phyloP scores from a whole-genome alignment of 1,139 yeast genomes.

The Zhuliangozyma parablackwelliae region DNA sequence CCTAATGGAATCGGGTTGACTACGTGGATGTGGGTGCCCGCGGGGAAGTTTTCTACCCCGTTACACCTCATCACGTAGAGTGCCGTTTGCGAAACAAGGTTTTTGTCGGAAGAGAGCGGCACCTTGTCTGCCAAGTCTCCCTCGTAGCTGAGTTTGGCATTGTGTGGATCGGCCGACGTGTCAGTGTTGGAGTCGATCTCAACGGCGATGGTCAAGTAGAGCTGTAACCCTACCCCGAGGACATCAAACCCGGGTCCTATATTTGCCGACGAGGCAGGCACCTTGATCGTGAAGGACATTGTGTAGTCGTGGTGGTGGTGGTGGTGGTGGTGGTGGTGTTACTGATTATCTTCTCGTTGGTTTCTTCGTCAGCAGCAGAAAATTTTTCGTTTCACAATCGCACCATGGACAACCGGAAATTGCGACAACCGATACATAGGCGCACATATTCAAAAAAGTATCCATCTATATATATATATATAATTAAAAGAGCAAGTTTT shows the following conservation, averaged over 20 bases:
- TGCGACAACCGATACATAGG: too few relatives aligned
- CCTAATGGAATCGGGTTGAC: slow-evolving; percentile 92
- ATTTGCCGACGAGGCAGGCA: slow-evolving; percentile 96
- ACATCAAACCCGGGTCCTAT: slow-evolving; percentile 99
- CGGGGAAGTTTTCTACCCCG: slow-evolving; percentile 68
- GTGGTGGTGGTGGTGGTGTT: too few relatives aligned
- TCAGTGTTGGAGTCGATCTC: slow-evolving; percentile 50
- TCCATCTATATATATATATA: too few relatives aligned
- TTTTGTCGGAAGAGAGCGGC: slow-evolving; percentile 70
- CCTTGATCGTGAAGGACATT: slow-evolving; percentile 50
- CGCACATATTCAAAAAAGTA: too few relatives aligned
- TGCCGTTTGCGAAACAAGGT: slow-evolving; percentile 89
- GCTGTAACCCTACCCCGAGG: slow-evolving; percentile 79
- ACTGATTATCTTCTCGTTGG: too few relatives aligned
- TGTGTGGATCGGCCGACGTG: slow-evolving; percentile 56
- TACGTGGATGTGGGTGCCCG: slow-evolving; percentile 78
- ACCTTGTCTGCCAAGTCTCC: slow-evolving; percentile 76
- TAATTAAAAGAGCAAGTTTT: not conserved
- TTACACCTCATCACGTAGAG: slow-evolving; percentile 84
- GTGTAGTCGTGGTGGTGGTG: slow-evolving; percentile 24
- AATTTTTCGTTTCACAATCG: too few relatives aligned
- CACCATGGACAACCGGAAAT: too few relatives aligned
- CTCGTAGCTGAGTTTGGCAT: slow-evolving; percentile 67
- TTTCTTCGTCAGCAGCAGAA: too few relatives aligned
- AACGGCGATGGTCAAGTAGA: slow-evolving; percentile 69